Base-by-base conservation (phyloP, 2,329 filamentous ascomycete genomes). In the Ustulina deusta region DNA sequence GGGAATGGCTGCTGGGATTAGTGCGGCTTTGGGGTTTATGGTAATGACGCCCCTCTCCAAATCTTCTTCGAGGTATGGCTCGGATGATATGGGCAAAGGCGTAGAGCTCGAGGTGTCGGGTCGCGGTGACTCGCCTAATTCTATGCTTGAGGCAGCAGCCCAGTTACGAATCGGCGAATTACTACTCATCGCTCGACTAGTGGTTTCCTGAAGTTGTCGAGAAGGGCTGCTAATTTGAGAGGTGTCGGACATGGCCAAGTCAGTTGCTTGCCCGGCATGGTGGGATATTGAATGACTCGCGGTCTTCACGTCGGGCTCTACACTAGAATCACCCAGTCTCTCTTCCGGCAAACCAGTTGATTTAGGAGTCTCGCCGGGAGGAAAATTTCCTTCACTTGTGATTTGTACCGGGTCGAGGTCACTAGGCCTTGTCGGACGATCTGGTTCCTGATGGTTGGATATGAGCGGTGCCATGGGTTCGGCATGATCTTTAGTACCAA, bases 221-320 rank as follows among this genome's bases (percentile, higher is more conserved):
- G 74, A 76, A 38, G 75, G 76, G 36, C 75, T 79, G 68, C 72
- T 77, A 60, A 73, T 72, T 65, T 74, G 67, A 25, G 74, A 76
- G 17, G 65, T 25, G 64, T 74, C 71, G 52, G 75, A 77, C 36
- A 71, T 54, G 22, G 71, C 67, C n/a, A 58, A 54, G 36, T 73
- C 68, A 59, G 65, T 59, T 49, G 46, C 34, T 49, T 73, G 72
- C 52, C 69, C 71, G 25, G 68, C 51, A 64, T 71, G 69, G 32
- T 71, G 68, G 54, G 63, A 61, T 27, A 66, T 69, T 34, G 72
- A 67, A 64, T 63, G 65, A 68, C 65, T 67, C 57, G 70, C 34
- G 42, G 25, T 59, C 58, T 56, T 22, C 15, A 48, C 11, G 10
- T 9, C 27, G 9, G 46, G 59, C 27, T 59, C 57, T 15, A 52